phyloP scores from a whole-genome alignment of 2,329 filamentous ascomycete species.

The Paradendryphiella salina region DNA sequence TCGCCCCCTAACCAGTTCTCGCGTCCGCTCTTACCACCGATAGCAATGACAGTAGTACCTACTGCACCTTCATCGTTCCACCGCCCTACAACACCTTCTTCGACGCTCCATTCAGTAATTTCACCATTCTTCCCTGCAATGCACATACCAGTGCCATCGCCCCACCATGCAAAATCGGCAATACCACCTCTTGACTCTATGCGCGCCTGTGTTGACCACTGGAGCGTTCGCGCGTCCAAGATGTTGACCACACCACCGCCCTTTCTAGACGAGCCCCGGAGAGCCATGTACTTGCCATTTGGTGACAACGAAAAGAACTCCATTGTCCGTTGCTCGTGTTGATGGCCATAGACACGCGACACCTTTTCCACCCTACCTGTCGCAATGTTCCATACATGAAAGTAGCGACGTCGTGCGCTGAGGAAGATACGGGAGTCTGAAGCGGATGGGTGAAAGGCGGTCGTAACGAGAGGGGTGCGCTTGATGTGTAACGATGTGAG shows the following conservation, averaged over 20 bases:
- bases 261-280: conserved; percentile 78
- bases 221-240: conserved; percentile 74
- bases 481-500: conserved; percentile 88
- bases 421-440: conserved; percentile 81
- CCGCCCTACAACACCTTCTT: conserved; percentile 70
- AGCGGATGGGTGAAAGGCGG: conserved; percentile 72
- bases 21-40: conserved; percentile 70
- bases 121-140: conserved; percentile 86
- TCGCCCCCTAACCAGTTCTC: conserved; percentile 70
- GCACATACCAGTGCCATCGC: conserved; percentile 76
- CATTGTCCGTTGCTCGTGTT: conserved; percentile 85
- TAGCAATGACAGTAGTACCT: conserved; percentile 77
- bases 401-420: conserved; percentile 83
- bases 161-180: conserved; percentile 93
- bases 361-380: conserved; percentile 83
- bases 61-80: conserved; percentile 92
- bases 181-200: conserved; percentile 82
- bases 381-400: conserved; percentile 90
- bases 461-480: conserved; percentile 79
- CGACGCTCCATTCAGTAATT: conserved; percentile 83
- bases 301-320: conserved; percentile 87
- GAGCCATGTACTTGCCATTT: conserved; percentile 80
- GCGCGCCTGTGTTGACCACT: conserved; percentile 83
- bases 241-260: conserved; percentile 89
- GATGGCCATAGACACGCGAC: conserved; percentile 71